phyloP scores from a whole-genome alignment of 78 protist genomes.

The Dictyostelium citrinum region DNA sequence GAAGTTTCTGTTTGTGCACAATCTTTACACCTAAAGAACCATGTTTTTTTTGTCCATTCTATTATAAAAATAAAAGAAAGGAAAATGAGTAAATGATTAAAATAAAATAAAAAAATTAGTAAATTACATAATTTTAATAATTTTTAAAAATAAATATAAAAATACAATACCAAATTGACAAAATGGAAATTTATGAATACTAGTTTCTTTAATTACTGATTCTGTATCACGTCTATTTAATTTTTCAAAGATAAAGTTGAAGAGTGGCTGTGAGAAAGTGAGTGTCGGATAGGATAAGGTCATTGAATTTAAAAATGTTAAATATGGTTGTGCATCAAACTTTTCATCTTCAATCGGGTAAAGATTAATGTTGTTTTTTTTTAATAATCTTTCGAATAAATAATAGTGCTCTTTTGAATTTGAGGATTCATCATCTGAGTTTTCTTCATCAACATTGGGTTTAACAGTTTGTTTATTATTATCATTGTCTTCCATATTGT shows the following conservation, averaged over 20 bases:
- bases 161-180: conserved; percentile 56
- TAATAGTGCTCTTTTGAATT: not conserved
- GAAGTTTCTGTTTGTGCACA: conserved; percentile 46
- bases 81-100: no score
- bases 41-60: conserved; percentile 71
- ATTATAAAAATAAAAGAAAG: not conserved
- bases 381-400: not conserved
- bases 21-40: conserved; percentile 72
- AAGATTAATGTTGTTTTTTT: not conserved
- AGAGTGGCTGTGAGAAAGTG: not conserved
- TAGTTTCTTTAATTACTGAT: not conserved
- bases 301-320: not conserved
- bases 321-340: not conserved
- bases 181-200: conserved; percentile 31
- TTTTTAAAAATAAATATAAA: not conserved
- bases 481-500: not conserved
- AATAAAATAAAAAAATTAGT: not conserved
- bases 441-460: not conserved
- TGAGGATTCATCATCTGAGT: not conserved
- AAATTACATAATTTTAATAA: not conserved
- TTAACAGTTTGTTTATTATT: no score
- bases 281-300: not conserved
- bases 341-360: not conserved
- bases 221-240: not conserved
- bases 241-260: not conserved